Evolutionary conservation across 805 yeast genomes (phyloP), one percentile per base, ranked within the genome.

Genomic region (Metschnikowia reukaufii): DNA sequence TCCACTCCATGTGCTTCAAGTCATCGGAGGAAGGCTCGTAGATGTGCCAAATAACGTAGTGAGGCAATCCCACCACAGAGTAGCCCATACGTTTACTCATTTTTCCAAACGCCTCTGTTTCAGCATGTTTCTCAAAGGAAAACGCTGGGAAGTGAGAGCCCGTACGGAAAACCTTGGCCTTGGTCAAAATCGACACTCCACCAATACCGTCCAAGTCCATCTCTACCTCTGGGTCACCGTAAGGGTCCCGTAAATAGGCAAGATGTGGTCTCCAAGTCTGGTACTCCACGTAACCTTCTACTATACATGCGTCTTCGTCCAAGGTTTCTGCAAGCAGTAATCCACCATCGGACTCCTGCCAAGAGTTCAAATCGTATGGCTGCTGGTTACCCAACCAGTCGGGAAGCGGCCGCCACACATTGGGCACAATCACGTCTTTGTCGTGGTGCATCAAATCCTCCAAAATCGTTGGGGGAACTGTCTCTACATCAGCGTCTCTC

Each of bases 191-290:
- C 0, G 97, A 88, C 36, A 92, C 99, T 55, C 98, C 99, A 20
- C 99, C 99, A 57, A 92, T 90, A 44, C 99, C 99, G 66, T 92
- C 98, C 52, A 92, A 73, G 47, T 85, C 91, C 86, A 92, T 85
- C 62, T 89, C 96, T 36, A 85, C 92, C 62, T 88, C 92, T 5
- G 95, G 92, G 66, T 90, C 95, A 19, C 98, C 99, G 60, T 87
- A 84, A 2, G 97, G 96, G 60, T 91, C 97, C 57, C 98, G 77
- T 64, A 92, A 76, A 62, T 94, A 92, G 0, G 98, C 98, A 55
- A 92, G 74, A 68, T 92, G 98, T 1, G 97, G 96, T 67, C 99
- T 79, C 97, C 98, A 92, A 1, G 99, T 92, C 36, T 96, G 96
- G 66, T 89, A 94, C 69, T 92, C 99, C 19, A 89, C 95, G 65